Percentiles rank a stretch among this genome's conserved stretches.
Evolutionary conservation across 768 basidiomycete genomes (phyloP).

Genomic region (Mycena filopes): DNA sequence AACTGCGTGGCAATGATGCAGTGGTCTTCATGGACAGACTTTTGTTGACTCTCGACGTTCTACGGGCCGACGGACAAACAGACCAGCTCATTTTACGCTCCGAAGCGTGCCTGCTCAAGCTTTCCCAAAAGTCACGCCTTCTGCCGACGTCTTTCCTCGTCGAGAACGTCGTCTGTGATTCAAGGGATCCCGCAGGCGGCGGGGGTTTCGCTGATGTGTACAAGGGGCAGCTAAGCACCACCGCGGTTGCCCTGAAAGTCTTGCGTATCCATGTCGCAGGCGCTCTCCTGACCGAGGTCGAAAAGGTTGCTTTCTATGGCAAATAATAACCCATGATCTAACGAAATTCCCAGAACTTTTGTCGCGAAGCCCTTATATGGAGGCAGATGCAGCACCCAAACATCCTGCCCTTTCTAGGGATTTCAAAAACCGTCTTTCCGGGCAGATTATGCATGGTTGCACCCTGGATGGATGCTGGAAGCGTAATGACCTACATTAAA

Average conservation of each 20-base stretch:
- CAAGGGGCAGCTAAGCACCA: background rate
- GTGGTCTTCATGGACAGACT: conserved; percentile 4
- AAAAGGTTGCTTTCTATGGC: background rate
- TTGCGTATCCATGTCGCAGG: conserved; percentile 7
- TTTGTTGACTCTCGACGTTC: background rate
- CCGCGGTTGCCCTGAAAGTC: background rate
- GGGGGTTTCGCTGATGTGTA: conserved; percentile 1
- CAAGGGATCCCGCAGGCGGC: conserved; percentile 1
- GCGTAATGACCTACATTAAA: background rate
- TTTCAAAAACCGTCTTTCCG: conserved; percentile 1
- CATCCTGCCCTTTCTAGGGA: conserved; percentile 1
- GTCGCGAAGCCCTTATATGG: conserved; percentile 5
- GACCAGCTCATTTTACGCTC: background rate
- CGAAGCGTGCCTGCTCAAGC: conserved; percentile 5
- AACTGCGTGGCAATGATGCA: background rate
- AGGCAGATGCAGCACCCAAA: conserved; percentile 1
- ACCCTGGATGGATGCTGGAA: conserved; percentile 6
- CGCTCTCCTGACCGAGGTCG: background rate
- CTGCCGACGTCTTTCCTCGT: background rate
- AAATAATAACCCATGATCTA: background rate
- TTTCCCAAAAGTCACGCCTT: background rate
- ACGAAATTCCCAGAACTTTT: background rate
- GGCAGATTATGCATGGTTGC: conserved; percentile 8
- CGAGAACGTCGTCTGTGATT: conserved; percentile 7
- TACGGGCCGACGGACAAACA: background rate